Evolutionary conservation across 2,329 filamentous ascomycete genomes (phyloP), one percentile per base, ranked within the genome.

Genomic region (Periconia macrospinosa): DNA sequence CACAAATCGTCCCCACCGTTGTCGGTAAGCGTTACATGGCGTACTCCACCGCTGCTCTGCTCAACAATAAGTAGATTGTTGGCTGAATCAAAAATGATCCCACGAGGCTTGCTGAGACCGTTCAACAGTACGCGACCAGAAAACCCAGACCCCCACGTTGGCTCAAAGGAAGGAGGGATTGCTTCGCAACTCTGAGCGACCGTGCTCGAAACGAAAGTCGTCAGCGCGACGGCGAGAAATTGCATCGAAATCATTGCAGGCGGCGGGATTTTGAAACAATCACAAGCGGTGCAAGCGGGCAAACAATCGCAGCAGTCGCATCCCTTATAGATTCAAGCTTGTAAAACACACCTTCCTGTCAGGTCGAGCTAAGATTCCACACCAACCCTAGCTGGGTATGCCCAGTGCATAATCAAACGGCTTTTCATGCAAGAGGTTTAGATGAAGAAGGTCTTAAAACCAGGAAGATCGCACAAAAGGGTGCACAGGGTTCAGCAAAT

Each of bases 1-100:
- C 62, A 66, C n/a, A 66, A 53, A 52, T 64, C 42, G 15, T 55
- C 61, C 10, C 59, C 62, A 33, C 58, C 58, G 35, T 64, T 62
- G 37, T 66, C 62, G 9, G 53, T 59, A 6, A 66, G 54, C 41
- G 62, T 60, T 14, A 66, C 50, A 41, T 59, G 61, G 18, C 59
- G 52, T 6, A 66, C 55, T 23, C 62, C 61, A 30, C 52, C 54
- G n/a, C 56, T 54, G 33, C 52, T 53, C 27, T 49, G 23, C 44
- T 65, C 62, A n/a, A 59, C 51, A 10, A 60, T 48, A 19, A 65
- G 54, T 20, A 65, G 35, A 44, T 65, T 65, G 23, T 56, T 56
- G 42, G 52, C 35, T 2, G 50, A 53, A 46, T 65, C 62, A 42
- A 65, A 61, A 30, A 64, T 40, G 3, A 65, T 42, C 17, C 55